Evolutionary conservation across 495 filamentous ascomycete genomes (phyloP), one percentile per base, ranked within the genome.

Genomic region (Chaetomidium leptoderma): DNA sequence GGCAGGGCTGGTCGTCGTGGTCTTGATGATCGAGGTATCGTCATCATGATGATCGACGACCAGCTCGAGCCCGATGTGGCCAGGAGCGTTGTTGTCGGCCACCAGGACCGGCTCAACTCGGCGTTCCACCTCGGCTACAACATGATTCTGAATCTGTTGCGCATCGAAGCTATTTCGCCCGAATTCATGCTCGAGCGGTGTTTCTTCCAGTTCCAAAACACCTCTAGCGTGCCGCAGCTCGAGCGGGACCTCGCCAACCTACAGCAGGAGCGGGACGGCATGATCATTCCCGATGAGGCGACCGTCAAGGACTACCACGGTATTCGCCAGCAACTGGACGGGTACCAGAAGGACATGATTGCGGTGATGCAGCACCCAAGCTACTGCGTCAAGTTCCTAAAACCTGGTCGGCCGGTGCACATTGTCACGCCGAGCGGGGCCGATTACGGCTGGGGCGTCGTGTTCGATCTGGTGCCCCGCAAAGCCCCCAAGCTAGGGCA

Each of bases 71-170:
- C 93, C n/a, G 84, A 86, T 2, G 81, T 87, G 53, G 93, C 93
- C 26, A 93, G 93, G 72, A 86, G 88, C 48, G 96, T 98, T 57
- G 93, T 98, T 27, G 88, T 92, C 50, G 93, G 93, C 66, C 86
- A 96, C 66, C 93, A 98, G 68, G 93, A 98, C 69, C 87, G 90
- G 42, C 83, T 98, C 39, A 97, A 97, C 72, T 97, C 93, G 3
- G 93, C 93, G 14, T 98, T 98, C 76, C 88, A 97, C 68, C 80
- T 98, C 11, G 91, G 93, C n/a, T 97, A 98, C 77, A 98, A 97
- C 72, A 98, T 97, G 93, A 86, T 98, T 66, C 76, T 98, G 57
- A 98, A 98, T 63, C 75, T 98, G 50, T 88, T 96, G 77, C 81
- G 93, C 74, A 91, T 97, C 35, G 93, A 97, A 69, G 92, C 90